Evolutionary conservation across 192 early-diverging fungal species (phyloP).

Genomic region (Lunasporangiospora selenospora): DNA sequence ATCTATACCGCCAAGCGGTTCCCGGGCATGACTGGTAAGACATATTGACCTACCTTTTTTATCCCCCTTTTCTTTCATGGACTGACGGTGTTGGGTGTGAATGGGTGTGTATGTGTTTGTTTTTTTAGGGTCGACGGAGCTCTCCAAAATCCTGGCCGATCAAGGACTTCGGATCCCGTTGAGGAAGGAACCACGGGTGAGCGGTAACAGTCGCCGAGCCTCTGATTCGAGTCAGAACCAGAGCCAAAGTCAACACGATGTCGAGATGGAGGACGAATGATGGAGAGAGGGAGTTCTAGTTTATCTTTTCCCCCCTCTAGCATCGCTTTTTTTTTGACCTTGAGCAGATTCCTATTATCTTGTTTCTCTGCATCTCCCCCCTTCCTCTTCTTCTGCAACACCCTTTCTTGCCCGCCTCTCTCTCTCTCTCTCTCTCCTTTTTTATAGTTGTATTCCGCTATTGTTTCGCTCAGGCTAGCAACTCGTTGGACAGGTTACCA

Average conservation of each 20-base stretch:
- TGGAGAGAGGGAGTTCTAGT: not conserved
- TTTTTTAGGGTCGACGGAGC: slow-evolving; percentile 47
- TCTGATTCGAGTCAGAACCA: slow-evolving; percentile 5
- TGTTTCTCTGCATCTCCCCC: not conserved
- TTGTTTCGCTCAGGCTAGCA: too few relatives aligned
- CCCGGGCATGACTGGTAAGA: slow-evolving; percentile 72
- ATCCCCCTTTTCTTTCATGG: not conserved
- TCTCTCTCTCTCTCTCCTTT: not conserved
- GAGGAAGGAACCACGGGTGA: slow-evolving; percentile 48
- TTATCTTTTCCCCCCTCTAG: too few relatives aligned
- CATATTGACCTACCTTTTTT: not conserved
- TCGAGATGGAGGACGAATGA: not conserved
- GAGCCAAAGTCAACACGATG: not conserved
- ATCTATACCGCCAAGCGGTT: slow-evolving; percentile 79
- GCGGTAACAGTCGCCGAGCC: slow-evolving; percentile 8
- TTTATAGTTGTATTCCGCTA: too few relatives aligned
- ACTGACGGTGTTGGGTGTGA: not conserved
- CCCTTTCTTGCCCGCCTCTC: not conserved
- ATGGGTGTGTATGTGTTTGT: not conserved
- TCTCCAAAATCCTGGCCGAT: slow-evolving; percentile 62
- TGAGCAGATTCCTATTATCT: not conserved
- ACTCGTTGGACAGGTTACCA: too few relatives aligned
- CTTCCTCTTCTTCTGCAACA: not conserved
- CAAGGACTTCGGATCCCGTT: slow-evolving; percentile 69
- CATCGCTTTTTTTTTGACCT: not conserved